Base-by-base conservation (phyloP, 2,329 filamentous ascomycete genomes). In the Exophiala xenobiotica region DNA sequence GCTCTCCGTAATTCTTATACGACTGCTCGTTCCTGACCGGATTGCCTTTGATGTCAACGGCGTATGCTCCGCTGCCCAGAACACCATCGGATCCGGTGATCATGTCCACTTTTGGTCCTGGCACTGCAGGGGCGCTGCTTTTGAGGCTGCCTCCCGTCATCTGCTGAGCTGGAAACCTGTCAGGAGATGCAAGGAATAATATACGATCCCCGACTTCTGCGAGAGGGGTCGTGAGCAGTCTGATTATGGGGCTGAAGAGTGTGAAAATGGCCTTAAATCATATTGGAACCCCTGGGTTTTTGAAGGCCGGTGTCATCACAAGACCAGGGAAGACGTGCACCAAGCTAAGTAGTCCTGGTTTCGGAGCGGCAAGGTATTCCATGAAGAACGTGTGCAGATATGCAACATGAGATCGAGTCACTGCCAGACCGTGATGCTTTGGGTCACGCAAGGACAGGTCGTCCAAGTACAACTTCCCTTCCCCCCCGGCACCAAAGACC, bases 61-160 rank as follows among this genome's bases (percentile, higher is more conserved):
- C 33, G 19, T 53, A 53, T 20, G 46, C 50, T 24, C 50, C 50
- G 14, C 50, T 53, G 7, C 50, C 50, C n/a, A 20, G n/a, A 8
- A 27, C 38, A 8, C 46, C 50, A 24, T 57, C 51, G 2, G 46
- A 46, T 6, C 46, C 35, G 33, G 26, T 45, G 16, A 24, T 24
- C 8, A 38, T 8, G 16, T 9, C 29, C 29, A 33, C 9, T 14
- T 33, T 33, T 33, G 6, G 26, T 27, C 26, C 11, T 14, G 9
- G 29, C 16, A 11, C 9, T 33, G 11, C 16, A 14, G n/a, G n/a
- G n/a, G n/a, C n/a, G n/a, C n/a, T n/a, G n/a, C n/a, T n/a, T n/a
- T n/a, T n/a, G n/a, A n/a, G n/a, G n/a, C n/a, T n/a, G n/a, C n/a
- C n/a, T 11, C 16, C 29, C 29, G 29, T 33, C 11, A 4, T 11